These are phyloP conservation scores for Penicillium silybi DNA, from an alignment of 495 filamentous ascomycete genomes.

Conservation along the genomic window DNA sequence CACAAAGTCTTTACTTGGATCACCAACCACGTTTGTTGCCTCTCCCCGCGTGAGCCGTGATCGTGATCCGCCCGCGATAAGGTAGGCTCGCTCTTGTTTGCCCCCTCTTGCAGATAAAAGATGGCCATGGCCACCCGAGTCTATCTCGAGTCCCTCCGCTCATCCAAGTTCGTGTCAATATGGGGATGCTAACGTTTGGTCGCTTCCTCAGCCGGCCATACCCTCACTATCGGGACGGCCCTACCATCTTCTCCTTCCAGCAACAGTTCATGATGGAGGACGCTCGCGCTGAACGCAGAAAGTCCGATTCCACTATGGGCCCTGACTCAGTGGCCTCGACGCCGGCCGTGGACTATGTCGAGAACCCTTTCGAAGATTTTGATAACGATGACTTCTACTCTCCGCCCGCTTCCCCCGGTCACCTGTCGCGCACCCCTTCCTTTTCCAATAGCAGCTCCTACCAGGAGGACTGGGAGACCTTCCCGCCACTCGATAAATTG, in stretches of 20 bases:
- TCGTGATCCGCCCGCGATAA: not conserved
- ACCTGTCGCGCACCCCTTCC: conserved; percentile 65
- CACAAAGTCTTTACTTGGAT: not conserved
- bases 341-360: conserved; percentile 12
- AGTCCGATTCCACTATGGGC: conserved; percentile 22
- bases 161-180: conserved; percentile 11
- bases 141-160: not conserved
- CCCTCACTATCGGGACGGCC: conserved; percentile 35
- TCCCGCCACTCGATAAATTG: conserved; percentile 85
- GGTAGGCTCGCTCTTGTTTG: not conserved
- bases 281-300: conserved; percentile 21
- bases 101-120: not conserved
- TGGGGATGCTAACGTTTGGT: conserved; percentile 44
- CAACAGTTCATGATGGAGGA: conserved; percentile 43
- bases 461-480: conserved; percentile 84
- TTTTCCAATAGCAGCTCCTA: conserved; percentile 75
- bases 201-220: conserved; percentile 44
- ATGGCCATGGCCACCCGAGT: not conserved
- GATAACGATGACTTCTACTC: conserved; percentile 37
- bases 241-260: conserved; percentile 42
- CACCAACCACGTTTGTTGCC: not conserved
- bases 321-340: conserved; percentile 30
- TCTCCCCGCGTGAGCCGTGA: not conserved
- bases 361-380: conserved; percentile 14
- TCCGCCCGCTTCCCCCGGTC: conserved; percentile 31